Conservation (phyloP, 768 basidiomycete species). For the Mycena amicta region DNA sequence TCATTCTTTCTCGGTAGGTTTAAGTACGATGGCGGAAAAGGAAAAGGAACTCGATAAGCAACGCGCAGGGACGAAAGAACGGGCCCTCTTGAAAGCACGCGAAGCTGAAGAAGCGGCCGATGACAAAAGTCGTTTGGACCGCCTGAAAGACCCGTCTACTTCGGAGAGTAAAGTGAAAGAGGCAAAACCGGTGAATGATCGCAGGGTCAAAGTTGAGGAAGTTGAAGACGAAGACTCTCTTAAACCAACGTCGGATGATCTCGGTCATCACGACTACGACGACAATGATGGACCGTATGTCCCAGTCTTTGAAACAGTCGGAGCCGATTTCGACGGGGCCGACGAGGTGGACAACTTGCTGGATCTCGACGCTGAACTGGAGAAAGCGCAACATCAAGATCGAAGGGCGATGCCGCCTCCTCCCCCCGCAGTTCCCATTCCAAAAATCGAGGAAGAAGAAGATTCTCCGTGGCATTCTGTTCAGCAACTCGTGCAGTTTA, state of each 20-base stretch:
- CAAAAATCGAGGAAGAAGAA: slow-evolving; percentile 19
- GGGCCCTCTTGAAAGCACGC: slow-evolving; percentile 20
- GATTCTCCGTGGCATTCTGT: slow-evolving; percentile 27
- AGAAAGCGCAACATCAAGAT: slow-evolving; percentile 7
- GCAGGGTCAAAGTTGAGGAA: slow-evolving; percentile 20
- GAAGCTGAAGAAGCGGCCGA: slow-evolving; percentile 26
- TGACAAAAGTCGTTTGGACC: slow-evolving; percentile 19
- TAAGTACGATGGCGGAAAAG: slow-evolving; percentile 21
- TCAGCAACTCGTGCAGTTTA: slow-evolving; percentile 30
- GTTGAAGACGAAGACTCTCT: slow-evolving; percentile 16
- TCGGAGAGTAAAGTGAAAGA: slow-evolving; percentile 22
- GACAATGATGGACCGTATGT: neutral
- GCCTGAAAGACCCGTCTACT: slow-evolving; percentile 20
- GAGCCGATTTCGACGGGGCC: slow-evolving; percentile 15
- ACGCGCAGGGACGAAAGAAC: slow-evolving; percentile 23
- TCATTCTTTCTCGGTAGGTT: no score
- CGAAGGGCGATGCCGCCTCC: slow-evolving; percentile 17
- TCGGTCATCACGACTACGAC: neutral
- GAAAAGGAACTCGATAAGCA: slow-evolving; percentile 26
- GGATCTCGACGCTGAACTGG: slow-evolving; percentile 19
- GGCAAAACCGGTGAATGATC: slow-evolving; percentile 10
- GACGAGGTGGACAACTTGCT: slow-evolving; percentile 20
- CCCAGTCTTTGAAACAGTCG: slow-evolving; percentile 5
- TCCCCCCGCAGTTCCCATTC: slow-evolving; percentile 3
- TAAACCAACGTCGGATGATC: neutral